Base-by-base conservation (phyloP, 2,329 filamentous ascomycete species). In the Penicillium sp. region DNA sequence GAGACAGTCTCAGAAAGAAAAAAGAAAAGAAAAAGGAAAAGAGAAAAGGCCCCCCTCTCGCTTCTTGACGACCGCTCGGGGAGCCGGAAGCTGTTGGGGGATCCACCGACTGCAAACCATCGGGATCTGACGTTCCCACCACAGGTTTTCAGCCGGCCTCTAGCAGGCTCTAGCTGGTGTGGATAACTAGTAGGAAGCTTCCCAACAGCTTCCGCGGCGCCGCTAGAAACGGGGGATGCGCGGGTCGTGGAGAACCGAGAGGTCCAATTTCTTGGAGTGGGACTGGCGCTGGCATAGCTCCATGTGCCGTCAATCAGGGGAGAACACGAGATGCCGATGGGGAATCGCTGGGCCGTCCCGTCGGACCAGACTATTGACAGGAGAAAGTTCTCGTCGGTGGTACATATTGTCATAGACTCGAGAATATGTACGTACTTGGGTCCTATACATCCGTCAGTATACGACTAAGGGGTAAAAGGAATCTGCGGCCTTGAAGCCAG, bases 51-150 rank as follows among this genome's bases (percentile, higher is more conserved):
- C 25, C 18, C n/a, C n/a, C n/a, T n/a, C 19, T 25, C 25, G 25
- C 11, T 23, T 23, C 21, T 23, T 23, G 21, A 23, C 7, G 21
- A 11, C 21, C 11, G 21, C 21, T 23, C 21, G 21, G 14, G 14
- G 25, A 27, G 14, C 25, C 21, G 21, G 37, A 32, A 43, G 33
- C 33, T 36, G 33, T 13, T 19, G 21, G 14, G 11, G 16, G 37
- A 37, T 50, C 48, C 42, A 52, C 45, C 40, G 18, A 17, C 28
- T 38, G 33, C 25, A 33, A 20, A 38, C 39, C 30, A 36, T 48
- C 35, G 41, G 47, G 47, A 46, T 48, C 35, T 52, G 49, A 57
- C 43, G 53, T 53, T 53, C 47, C 57, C 54, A 57, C 39, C 11
- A 11, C 16, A 15, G 6, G 28, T 15, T 32, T 38, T 14, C 27